phyloP scores from a whole-genome alignment of 352 stramenopile genomes.

The Globisporangium cederbergense region DNA sequence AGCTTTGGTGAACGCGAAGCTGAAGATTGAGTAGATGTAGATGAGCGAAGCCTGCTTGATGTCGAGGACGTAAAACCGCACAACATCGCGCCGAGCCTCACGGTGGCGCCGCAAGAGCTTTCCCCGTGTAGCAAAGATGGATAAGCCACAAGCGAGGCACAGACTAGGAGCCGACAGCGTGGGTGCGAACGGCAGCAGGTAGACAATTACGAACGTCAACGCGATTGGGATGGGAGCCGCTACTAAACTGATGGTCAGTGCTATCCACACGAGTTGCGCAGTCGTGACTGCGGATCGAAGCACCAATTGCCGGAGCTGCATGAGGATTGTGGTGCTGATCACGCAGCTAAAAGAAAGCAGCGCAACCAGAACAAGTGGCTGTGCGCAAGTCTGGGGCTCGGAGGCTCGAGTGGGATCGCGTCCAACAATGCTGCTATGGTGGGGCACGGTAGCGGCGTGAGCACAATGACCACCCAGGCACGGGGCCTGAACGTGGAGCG shows the following conservation, averaged over 20 bases:
- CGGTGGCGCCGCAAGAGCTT: slow-evolving; percentile 5
- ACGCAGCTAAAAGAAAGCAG: not conserved
- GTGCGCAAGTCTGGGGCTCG: not conserved
- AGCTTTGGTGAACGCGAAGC: slow-evolving; percentile 23
- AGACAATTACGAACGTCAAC: slow-evolving; percentile 14
- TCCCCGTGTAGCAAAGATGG: not conserved
- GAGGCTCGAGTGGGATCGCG: not conserved
- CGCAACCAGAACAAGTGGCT: slow-evolving; percentile 5
- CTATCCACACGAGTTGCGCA: not conserved
- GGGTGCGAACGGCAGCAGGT: slow-evolving; percentile 30
- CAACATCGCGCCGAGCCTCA: not conserved
- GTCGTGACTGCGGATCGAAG: not conserved
- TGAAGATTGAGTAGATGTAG: slow-evolving; percentile 30
- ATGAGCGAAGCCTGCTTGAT: slow-evolving; percentile 15
- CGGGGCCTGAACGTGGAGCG: slow-evolving; percentile 11
- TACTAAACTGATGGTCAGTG: not conserved
- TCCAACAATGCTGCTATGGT: not conserved
- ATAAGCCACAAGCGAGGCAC: slow-evolving; percentile 13
- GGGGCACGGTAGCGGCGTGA: slow-evolving; percentile 16
- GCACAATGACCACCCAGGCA: slow-evolving; percentile 13
- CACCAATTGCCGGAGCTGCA: slow-evolving; percentile 13
- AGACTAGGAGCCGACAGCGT: not conserved
- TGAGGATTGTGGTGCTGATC: slow-evolving; percentile 5
- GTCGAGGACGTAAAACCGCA: not conserved
- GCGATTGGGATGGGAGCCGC: slow-evolving; percentile 7